These are phyloP conservation scores for Aspergillus cristatus DNA, from an alignment of 495 filamentous ascomycete species.

Conservation along the genomic window DNA sequence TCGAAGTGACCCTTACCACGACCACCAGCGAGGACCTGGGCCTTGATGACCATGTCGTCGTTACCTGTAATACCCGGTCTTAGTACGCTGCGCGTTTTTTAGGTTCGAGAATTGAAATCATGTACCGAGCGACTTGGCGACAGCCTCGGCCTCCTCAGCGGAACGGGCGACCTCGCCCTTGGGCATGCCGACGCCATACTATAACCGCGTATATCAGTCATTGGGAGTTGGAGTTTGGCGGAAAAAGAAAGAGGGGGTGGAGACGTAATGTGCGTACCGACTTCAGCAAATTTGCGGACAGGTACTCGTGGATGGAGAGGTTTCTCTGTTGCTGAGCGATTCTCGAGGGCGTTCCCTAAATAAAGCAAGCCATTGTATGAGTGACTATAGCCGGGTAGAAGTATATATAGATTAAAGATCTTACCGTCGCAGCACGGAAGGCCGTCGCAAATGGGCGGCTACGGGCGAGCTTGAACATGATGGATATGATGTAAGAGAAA, in stretches of 20 bases:
- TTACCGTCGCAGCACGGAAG: slow-evolving; percentile 55
- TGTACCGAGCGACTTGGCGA: slow-evolving; percentile 79
- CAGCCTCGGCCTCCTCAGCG: slow-evolving; percentile 78
- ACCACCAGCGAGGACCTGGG: slow-evolving; percentile 94
- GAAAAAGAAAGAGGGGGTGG: too few species aligned
- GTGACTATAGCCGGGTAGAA: slow-evolving; percentile 6
- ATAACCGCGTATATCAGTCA: slow-evolving; percentile 16
- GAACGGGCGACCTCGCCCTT: slow-evolving; percentile 75
- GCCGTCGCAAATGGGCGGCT: slow-evolving; percentile 58
- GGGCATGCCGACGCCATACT: slow-evolving; percentile 94
- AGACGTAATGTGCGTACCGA: slow-evolving; percentile 44
- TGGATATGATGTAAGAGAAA: slow-evolving; percentile 21
- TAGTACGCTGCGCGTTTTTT: slow-evolving; percentile 14
- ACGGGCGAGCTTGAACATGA: slow-evolving; percentile 69
- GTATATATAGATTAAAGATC: slow-evolving; percentile 3
- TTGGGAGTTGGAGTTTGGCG: not conserved
- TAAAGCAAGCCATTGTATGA: slow-evolving; percentile 9
- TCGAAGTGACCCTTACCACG: slow-evolving; percentile 96
- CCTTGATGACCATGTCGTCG: slow-evolving; percentile 99
- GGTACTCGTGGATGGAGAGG: slow-evolving; percentile 95
- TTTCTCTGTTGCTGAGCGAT: slow-evolving; percentile 61
- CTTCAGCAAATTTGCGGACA: slow-evolving; percentile 81
- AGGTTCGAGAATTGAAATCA: slow-evolving; percentile 1
- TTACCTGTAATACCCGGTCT: slow-evolving; percentile 42
- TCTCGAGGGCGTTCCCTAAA: slow-evolving; percentile 40